Evolutionary conservation across 129 eudicot species (phyloP).

Genomic region (Smallanthus sonchifolius): DNA sequence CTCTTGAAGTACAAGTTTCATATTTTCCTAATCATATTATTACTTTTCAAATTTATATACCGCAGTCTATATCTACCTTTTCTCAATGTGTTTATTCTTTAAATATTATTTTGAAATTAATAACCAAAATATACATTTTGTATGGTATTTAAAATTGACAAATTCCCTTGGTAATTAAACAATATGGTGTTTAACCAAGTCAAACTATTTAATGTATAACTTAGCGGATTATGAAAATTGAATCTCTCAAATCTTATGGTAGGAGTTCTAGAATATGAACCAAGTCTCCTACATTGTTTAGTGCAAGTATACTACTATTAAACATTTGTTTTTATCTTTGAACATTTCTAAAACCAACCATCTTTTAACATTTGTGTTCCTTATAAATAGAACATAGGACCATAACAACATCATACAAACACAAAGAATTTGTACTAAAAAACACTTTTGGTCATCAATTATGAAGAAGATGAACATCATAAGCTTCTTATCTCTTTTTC

Average conservation of each 20-base stretch:
- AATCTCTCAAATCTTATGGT: neutral
- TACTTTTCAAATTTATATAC: too few relatives aligned
- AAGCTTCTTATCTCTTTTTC: too few relatives aligned
- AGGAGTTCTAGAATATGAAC: neutral
- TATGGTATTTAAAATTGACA: neutral
- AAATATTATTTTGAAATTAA: too few relatives aligned
- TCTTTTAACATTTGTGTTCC: neutral
- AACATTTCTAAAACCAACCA: slow-evolving; percentile 4
- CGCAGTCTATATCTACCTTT: too few relatives aligned
- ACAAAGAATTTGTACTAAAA: neutral
- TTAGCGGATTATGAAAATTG: neutral
- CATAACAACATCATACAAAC: neutral
- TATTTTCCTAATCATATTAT: too few relatives aligned
- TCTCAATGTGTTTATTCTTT: too few relatives aligned
- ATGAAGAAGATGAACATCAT: too few relatives aligned
- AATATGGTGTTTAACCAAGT: neutral
- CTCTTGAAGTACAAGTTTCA: too few relatives aligned
- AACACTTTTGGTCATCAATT: neutral
- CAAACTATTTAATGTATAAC: neutral
- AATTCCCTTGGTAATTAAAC: neutral
- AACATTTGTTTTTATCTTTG: neutral
- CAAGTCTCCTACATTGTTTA: slow-evolving; percentile 5
- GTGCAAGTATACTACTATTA: neutral
- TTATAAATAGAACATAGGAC: slow-evolving; percentile 11
- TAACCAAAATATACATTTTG: too few relatives aligned